Base-by-base conservation (phyloP, 345 rosid genomes). In the Populus simonii region DNA sequence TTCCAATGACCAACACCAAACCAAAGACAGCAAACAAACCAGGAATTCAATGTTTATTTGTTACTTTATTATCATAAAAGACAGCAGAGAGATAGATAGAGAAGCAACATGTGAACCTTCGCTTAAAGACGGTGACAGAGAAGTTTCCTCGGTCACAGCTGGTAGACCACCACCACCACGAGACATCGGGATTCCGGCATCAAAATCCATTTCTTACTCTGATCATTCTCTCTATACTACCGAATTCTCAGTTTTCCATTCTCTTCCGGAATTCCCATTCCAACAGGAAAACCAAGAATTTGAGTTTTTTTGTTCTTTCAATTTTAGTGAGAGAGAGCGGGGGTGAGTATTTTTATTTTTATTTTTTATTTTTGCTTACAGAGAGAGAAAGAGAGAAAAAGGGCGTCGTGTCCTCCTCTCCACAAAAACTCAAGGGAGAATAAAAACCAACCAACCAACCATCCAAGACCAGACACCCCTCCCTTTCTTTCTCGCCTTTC, bases 161-260 rank as follows among this genome's bases (percentile, higher is more conserved):
- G 80, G 75, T 3, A 75, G 79, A n/a, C 63, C 63, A 57, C 29
- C 63, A 63, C 41, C 83, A 35, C 75, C 82, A 29, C 89, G 88
- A 76, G 89, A 82, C 91, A 90, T 92, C 66, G 92, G 89, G 85
- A 88, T 89, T 88, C 91, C 92, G 73, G 90, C 87, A 78, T 88
- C 93, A 80, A 89, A 90, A 74, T 91, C 92, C 96, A 94, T 94
- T 73, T 7, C 15, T 7, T 6, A 38, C 13, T 23, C 66, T 17
- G 73, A 78, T 81, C 83, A 36, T 81, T 82, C 81, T 83, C 85
- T 47, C 27, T n/a, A 57, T 86, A 81, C 83, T 88, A 87, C 82
- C 83, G 80, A 74, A 45, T 75, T 22, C 78, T 83, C 78, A 84
- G 85, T 80, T 75, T 25, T 53, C 59, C 41, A 29, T 55, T 75